Conservation (phyloP, 192 early-diverging fungal species). For the Coemansia sp. region DNA sequence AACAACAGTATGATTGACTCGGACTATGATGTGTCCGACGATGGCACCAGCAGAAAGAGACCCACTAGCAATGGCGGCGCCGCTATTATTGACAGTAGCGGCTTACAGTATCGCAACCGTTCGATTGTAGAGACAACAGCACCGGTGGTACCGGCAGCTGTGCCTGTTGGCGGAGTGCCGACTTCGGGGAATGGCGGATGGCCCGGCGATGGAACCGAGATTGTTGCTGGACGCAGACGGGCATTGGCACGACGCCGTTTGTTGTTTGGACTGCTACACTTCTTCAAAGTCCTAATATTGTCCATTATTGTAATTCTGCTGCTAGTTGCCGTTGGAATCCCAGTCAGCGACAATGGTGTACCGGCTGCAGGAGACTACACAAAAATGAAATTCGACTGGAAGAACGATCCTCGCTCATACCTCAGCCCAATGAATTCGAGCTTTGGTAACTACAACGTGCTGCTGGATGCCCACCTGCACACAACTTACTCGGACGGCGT, state of each 20-base stretch:
- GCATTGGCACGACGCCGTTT: neutral
- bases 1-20: conserved; percentile 7
- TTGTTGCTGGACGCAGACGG: conserved; percentile 8
- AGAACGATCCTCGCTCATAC: conserved; percentile 28
- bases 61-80: neutral
- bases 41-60: neutral
- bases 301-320: conserved; percentile 37
- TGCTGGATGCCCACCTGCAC: conserved; percentile 68
- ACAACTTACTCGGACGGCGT: conserved; percentile 62
- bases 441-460: conserved; percentile 53
- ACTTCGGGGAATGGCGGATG: conserved; percentile 11
- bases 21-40: neutral
- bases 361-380: conserved; percentile 30
- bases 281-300: conserved; percentile 26
- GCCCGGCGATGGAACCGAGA: conserved; percentile 10
- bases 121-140: neutral
- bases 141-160: neutral
- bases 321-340: conserved; percentile 38
- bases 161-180: neutral
- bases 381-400: conserved; percentile 32
- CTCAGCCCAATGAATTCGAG: conserved; percentile 33
- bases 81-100: neutral
- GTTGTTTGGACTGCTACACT: conserved; percentile 15
- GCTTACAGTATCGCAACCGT: neutral
- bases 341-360: conserved; percentile 40